These are phyloP conservation scores for Metarhizium album DNA, from an alignment of 2,329 filamentous ascomycete genomes.

Conservation along the genomic window DNA sequence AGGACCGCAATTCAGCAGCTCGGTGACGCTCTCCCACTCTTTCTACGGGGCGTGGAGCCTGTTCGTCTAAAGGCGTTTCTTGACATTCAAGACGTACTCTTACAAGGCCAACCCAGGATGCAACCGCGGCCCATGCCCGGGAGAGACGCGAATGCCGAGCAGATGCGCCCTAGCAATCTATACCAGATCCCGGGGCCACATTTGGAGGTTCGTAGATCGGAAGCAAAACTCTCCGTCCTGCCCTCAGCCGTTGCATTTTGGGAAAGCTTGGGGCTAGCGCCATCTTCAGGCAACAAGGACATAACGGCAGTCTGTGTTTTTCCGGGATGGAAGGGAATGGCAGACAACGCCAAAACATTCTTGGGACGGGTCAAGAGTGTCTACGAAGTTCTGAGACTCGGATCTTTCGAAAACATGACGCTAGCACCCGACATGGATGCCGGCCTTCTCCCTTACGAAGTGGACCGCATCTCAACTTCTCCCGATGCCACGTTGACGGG, in stretches of 20 bases:
- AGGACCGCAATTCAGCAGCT: slow-evolving; percentile 40
- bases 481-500: slow-evolving; percentile 30
- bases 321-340: slow-evolving; percentile 53
- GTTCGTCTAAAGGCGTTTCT: slow-evolving; percentile 36
- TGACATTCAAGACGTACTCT: slow-evolving; percentile 46
- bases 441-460: slow-evolving; percentile 39
- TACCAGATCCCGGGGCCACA: slow-evolving; percentile 59
- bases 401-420: slow-evolving; percentile 46
- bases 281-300: slow-evolving; percentile 61
- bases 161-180: slow-evolving; percentile 38
- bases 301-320: slow-evolving; percentile 61
- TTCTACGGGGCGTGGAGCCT: slow-evolving; percentile 29
- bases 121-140: slow-evolving; percentile 37
- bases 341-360: slow-evolving; percentile 51
- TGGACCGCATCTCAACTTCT: slow-evolving; percentile 33
- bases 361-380: slow-evolving; percentile 56
- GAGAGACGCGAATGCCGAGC: slow-evolving; percentile 31
- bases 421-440: slow-evolving; percentile 28
- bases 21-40: slow-evolving; percentile 31
- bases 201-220: slow-evolving; percentile 60
- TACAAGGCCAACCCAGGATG: slow-evolving; percentile 41
- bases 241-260: slow-evolving; percentile 69
- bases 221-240: slow-evolving; percentile 59
- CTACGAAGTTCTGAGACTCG: slow-evolving; percentile 66
- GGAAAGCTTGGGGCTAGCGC: slow-evolving; percentile 68